Evolutionary conservation across 2,329 filamentous ascomycete genomes (phyloP), one percentile per base, ranked within the genome.

Genomic region (Cordyceps fumosorosea): DNA sequence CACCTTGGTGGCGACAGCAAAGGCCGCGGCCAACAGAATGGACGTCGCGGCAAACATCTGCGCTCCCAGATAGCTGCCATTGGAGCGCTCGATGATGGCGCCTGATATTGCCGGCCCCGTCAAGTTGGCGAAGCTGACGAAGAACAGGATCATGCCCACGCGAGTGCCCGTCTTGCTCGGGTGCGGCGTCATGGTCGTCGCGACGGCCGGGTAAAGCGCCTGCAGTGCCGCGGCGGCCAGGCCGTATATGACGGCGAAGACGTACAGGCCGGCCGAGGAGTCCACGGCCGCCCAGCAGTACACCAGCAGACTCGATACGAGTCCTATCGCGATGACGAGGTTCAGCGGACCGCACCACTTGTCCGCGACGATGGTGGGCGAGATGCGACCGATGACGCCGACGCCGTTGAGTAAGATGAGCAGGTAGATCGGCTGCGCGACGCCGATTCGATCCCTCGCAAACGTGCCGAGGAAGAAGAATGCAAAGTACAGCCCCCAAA

Each of bases 391-490:
- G 10, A 79, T 66, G 5, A 84, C 67, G 0, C 81, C 81, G 14
- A 83, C 74, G 0, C 78, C 80, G 64, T 85, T 85, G 69, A 85
- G 77, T 4, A 66, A 60, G 65, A 71, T 73, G 14, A 67, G 45
- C 0, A 71, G 54, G 26, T 69, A 66, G 12, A 71, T 65, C 0
- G 70, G 66, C 1, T 71, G 66, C 0, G 60, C n/a, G 0, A 68
- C 53, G 0, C 63, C 65, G 0, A 70, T 60, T 2, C 48, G 37
- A 32, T 77, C 74, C 16, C 78, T 75, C 26, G 75, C 76, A 71
- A 78, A 86, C 0, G 79, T 77, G 0, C 80, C 75, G n/a, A 81
- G 71, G 63, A 78, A 81, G 70, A 80, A 82, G 61, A 80, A 77
- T 0, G 77, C 78, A 47, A 77, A 72, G 64, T 74, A 77, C 18